These are phyloP conservation scores for Fagopyrum tataricum DNA, from an alignment of 148 eudicot species.

Conservation along the genomic window DNA sequence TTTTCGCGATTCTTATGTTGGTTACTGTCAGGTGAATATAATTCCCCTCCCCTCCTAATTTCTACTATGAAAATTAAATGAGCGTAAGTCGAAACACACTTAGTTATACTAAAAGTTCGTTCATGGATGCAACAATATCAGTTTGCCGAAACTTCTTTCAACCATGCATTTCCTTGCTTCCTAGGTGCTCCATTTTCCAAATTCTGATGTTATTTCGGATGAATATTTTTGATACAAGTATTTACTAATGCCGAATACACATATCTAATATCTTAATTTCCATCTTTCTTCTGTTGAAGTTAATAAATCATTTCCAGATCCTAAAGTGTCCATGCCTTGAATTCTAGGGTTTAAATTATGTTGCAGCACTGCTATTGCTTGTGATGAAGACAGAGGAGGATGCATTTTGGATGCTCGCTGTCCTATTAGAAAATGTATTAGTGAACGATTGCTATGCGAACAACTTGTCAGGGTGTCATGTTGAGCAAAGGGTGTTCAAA, in stretches of 20 bases:
- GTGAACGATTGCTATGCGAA: conserved; percentile 83
- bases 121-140: neutral
- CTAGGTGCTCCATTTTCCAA: neutral
- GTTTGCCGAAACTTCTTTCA: neutral
- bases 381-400: conserved; percentile 99
- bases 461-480: conserved; percentile 94
- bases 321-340: neutral
- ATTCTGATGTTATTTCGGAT: neutral
- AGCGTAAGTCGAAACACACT: neutral
- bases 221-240: neutral
- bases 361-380: conserved; percentile 83
- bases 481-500: conserved; percentile 92
- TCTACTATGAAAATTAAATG: neutral
- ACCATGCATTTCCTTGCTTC: neutral
- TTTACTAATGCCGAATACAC: neutral
- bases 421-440: conserved; percentile 79
- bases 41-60: neutral
- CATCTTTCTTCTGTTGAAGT: neutral
- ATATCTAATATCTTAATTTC: neutral
- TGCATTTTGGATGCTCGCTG: conserved; percentile 98
- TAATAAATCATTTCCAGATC: neutral
- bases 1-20: conserved; percentile 97
- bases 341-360: conserved; percentile 88
- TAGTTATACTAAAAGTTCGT: neutral
- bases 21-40: conserved; percentile 78